Evolutionary conservation across 2,329 filamentous ascomycete species (phyloP), one percentile per base, ranked within the genome.

Genomic region (Colletotrichum liaoningense): DNA sequence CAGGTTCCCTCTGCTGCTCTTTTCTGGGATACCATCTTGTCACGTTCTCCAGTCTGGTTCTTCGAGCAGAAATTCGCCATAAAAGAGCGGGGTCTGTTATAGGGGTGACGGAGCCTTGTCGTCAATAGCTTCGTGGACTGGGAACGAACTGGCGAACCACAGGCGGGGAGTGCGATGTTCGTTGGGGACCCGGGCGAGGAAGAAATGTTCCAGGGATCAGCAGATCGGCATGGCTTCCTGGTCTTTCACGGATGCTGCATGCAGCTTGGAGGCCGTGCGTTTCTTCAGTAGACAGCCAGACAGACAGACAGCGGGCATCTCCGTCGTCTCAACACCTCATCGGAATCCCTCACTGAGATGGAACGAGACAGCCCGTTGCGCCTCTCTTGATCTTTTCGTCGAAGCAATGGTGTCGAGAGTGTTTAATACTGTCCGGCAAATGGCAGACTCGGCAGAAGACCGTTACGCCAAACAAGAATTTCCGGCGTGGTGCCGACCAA

Each of bases 261-360:
- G 28, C 60, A 69, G n/a, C 16, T 35, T 22, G 26, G 14, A 30
- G 66, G 26, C 67, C 59, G 59, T 69, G 67, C 52, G 60, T 52
- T n/a, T 22, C 35, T 58, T 28, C 26, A 19, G 8, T 46, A 63
- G 42, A 33, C 26, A 38, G 33, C 33, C 33, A 35, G 7, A 33
- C 26, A 38, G 7, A 33, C 26, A 38, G 7, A 42, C 19, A 49
- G 42, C 42, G 42, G 42, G 1, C 19, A 49, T 9, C 16, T 22
- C 42, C 42, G 42, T 49, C 42, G 42, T 49, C 16, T 22, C 42
- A 49, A 49, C 4, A 49, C 42, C 42, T 26, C 58, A 38, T 24
- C 58, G 7, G 30, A n/a, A 55, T 26, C 11, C 14, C 52, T 55
- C 52, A 28, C 22, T 28, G 26, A 38, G n/a, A 54, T n/a, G 49